Evolutionary conservation across 495 filamentous ascomycete species (phyloP), one percentile per base, ranked within the genome.

Genomic region (Tuber microsphaerosporum): DNA sequence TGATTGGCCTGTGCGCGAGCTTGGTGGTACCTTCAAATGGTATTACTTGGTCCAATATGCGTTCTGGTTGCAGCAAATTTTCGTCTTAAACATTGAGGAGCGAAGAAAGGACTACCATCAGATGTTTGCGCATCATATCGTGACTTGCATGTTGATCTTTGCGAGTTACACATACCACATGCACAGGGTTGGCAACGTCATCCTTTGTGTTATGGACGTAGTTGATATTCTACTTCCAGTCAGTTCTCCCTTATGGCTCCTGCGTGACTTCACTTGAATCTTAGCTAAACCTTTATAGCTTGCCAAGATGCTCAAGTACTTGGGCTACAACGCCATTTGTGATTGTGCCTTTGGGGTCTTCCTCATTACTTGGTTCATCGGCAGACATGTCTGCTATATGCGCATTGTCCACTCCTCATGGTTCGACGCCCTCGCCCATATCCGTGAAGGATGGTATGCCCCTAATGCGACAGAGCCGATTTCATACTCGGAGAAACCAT

Each of bases 291-390:
- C 41, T 72, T 65, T 22, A 34, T 26, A 98, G 94, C 82, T 90
- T n/a, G 95, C 95, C 69, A 99, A 99, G 84, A 91, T 95, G 76
- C 89, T 98, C 76, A 97, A 96, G 84, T 99, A 99, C 83, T 83
- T 95, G 22, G 89, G 91, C 73, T 92, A 86, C 84, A 87, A 90
- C 71, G 89, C 83, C 17, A 84, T 91, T 76, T 97, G 94, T 88
- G 94, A 97, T 81, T 84, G 89, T 74, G 89, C 89, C 65, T 99
- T 98, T 81, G 96, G 89, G 51, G 79, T 96, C 56, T 97, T 99
- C 85, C 90, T 98, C 85, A 77, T 92, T 34, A 89, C 88, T 72
- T 99, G 95, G 95, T 86, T 98, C 77, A 79, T 92, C 37, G 88
- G 92, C 6, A 92, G 95, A 61, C 95, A 99, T 83, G 85, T 95